A percentile compares a stretch with the other conserved stretches of the same genome.
Evolutionary conservation across 2,329 filamentous ascomycete genomes (phyloP).

Genomic region (Orbilia ellipsospora): DNA sequence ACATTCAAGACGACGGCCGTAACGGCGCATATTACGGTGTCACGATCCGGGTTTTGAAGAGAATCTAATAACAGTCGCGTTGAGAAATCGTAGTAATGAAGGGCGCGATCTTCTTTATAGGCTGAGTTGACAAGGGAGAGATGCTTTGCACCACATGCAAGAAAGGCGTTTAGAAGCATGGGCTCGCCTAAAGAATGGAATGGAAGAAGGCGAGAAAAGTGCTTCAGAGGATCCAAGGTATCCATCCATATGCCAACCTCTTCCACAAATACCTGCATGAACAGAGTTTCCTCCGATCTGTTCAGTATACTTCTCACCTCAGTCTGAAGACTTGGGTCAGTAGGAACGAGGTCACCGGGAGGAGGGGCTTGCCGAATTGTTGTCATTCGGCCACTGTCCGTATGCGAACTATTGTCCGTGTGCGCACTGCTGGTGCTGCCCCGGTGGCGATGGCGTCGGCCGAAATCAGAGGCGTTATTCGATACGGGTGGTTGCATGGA

Average conservation of each 20-base stretch:
- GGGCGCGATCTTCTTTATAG: slow-evolving; percentile 79
- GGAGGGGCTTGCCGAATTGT: slow-evolving; percentile 56
- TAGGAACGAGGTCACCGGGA: slow-evolving; percentile 58
- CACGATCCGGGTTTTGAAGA: slow-evolving; percentile 84
- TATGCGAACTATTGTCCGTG: slow-evolving; percentile 38
- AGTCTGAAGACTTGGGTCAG: slow-evolving; percentile 62
- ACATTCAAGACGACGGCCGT: slow-evolving; percentile 90
- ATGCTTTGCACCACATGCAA: slow-evolving; percentile 88
- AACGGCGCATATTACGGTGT: slow-evolving; percentile 84
- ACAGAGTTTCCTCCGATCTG: slow-evolving; percentile 80
- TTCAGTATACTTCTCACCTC: slow-evolving; percentile 73
- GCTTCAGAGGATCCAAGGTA: slow-evolving; percentile 83
- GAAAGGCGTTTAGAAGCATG: slow-evolving; percentile 87
- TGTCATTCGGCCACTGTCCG: slow-evolving; percentile 57
- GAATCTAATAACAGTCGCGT: slow-evolving; percentile 80
- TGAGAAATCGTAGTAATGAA: slow-evolving; percentile 86
- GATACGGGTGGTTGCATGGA: slow-evolving; percentile 43
- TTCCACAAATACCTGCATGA: slow-evolving; percentile 91
- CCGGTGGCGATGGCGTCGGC: slow-evolving; percentile 55
- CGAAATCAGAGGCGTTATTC: slow-evolving; percentile 25
- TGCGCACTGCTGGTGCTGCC: slow-evolving; percentile 56
- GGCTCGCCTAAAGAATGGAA: slow-evolving; percentile 83
- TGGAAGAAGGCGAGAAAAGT: slow-evolving; percentile 86
- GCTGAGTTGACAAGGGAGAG: slow-evolving; percentile 76
- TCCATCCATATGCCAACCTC: slow-evolving; percentile 96